Evolutionary conservation across 805 yeast genomes (phyloP), one percentile per base, ranked within the genome.

Genomic region (Hanseniaspora meyeri): DNA sequence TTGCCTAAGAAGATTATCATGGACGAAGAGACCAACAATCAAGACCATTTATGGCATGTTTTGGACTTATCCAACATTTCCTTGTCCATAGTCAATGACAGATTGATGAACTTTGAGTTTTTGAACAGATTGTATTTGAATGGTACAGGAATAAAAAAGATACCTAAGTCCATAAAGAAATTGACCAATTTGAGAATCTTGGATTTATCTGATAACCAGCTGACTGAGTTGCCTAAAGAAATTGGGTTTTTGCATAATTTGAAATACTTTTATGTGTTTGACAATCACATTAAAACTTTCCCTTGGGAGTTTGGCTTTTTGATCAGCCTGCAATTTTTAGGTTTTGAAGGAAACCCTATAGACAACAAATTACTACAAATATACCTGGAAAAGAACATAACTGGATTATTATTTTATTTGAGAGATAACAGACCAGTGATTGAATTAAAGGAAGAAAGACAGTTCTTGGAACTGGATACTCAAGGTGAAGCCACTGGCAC

Each of bases 41-140:
- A 46, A 19, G 83, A 82, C 59, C 97, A 90, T 71, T 77, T 86
- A 65, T 93, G 99, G 99, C 85, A 95, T 55, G 91, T 90, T 6
- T 73, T 93, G 61, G 99, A 93, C 71, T 74, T 91, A 61, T 82
- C 95, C 61, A 96, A 96, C 59, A 95, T 93, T 69, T 87, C 91
- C 37, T 74, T 93, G 53, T 73, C 80, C 60, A 77, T 79, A 57
- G 62, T 91, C 34, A 79, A 87, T n/a, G 79, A 84, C 20, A 81
- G 82, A 62, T 70, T 93, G 48, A 88, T 88, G 74, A 79, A 81
- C 48, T 93, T 89, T 69, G 77, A 78, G 59, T 93, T 93, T 63
- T 76, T 93, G 64, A 93, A 91, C 65, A 83, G 91, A 59, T 74
- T 93, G 55, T 93, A 86, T 68, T 72, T 93, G 62, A 88, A 85